These are phyloP conservation scores for Talaromyces wortmannii DNA, from an alignment of 495 filamentous ascomycete genomes.

Conservation along the genomic window DNA sequence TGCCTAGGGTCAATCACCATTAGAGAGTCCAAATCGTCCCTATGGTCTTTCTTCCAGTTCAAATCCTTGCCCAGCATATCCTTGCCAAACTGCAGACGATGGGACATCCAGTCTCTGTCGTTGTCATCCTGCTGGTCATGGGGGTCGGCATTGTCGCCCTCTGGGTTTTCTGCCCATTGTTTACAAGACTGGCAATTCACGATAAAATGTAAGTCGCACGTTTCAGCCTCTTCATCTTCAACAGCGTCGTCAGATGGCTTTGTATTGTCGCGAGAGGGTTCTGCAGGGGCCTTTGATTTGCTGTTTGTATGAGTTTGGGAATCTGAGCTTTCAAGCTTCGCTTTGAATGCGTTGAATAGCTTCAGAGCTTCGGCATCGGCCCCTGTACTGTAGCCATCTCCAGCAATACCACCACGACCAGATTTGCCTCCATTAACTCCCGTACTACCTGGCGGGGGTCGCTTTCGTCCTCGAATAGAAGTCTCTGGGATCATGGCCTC, in stretches of 20 bases:
- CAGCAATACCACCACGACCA: constrained; percentile 11
- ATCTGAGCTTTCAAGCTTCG: constrained; percentile 63
- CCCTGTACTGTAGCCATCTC: constrained; percentile 20
- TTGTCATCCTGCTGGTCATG: constrained; percentile 51
- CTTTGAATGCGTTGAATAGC: constrained; percentile 68
- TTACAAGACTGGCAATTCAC: constrained; percentile 86
- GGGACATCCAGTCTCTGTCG: constrained; percentile 49
- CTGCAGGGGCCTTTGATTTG: constrained; percentile 11
- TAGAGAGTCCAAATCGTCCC: constrained; percentile 80
- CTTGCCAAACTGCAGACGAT: constrained; percentile 77
- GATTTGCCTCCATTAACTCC: constrained; percentile 16
- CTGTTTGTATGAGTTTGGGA: constrained; percentile 16
- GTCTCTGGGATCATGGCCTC: constrained; percentile 81
- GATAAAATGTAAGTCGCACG: constrained; percentile 92
- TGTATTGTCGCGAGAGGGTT: constrained; percentile 12
- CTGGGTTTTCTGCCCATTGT: constrained; percentile 56
- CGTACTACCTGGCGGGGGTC: constrained; percentile 48
- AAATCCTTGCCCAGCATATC: constrained; percentile 89
- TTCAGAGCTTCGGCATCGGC: constrained; percentile 59
- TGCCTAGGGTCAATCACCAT: constrained; percentile 93
- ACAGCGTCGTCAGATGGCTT: constrained; percentile 21
- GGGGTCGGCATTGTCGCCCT: constrained; percentile 34
- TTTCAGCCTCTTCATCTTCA: constrained; percentile 61
- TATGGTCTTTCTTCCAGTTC: constrained; percentile 80
- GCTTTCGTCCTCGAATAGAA: constrained; percentile 72